A percentile compares a stretch with the other conserved stretches of the same genome.
Conservation (phyloP, 1,139 yeast species). For the Yamadazyma spencermartinsiae region DNA sequence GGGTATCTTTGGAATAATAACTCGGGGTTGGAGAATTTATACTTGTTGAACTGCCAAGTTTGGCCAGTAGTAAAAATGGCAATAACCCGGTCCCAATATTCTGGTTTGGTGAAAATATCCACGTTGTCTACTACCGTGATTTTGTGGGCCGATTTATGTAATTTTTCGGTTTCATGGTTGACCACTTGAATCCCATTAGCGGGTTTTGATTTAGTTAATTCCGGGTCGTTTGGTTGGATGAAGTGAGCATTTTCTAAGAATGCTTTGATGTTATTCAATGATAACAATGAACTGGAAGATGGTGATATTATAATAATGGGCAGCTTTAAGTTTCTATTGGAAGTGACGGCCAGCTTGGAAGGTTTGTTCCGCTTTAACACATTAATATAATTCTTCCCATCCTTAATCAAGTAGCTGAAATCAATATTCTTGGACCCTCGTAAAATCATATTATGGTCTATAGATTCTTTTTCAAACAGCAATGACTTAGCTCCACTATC, state of each 20-base stretch:
- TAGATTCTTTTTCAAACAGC: constrained; percentile 63
- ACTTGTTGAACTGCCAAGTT: constrained; percentile 91
- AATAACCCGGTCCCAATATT: constrained; percentile 95
- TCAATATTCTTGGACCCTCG: constrained; percentile 77
- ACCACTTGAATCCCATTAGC: constrained; percentile 49
- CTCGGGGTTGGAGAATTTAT: constrained; percentile 81
- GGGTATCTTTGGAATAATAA: constrained; percentile 77
- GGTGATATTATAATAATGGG: constrained; percentile 95
- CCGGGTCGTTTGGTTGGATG: constrained; percentile 51
- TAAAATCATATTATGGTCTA: constrained; percentile 78
- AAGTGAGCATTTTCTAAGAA: constrained; percentile 80
- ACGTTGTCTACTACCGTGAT: constrained; percentile 86
- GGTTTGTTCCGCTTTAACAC: constrained; percentile 49
- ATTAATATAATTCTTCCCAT: constrained; percentile 62
- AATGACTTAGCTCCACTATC: constrained; percentile 50
- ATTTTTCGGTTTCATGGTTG: constrained; percentile 54
- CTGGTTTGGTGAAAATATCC: constrained; percentile 88
- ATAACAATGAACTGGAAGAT: constrained; percentile 85
- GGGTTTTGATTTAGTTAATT: constrained; percentile 33
- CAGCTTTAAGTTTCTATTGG: constrained; percentile 47
- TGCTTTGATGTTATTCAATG: constrained; percentile 77
- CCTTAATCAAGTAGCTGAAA: constrained; percentile 71
- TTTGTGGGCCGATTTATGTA: constrained; percentile 54
- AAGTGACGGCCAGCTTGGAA: constrained; percentile 16
- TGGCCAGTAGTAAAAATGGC: constrained; percentile 97